phyloP scores from a whole-genome alignment of 169 alveolate genomes.

The Babesia divergens region DNA sequence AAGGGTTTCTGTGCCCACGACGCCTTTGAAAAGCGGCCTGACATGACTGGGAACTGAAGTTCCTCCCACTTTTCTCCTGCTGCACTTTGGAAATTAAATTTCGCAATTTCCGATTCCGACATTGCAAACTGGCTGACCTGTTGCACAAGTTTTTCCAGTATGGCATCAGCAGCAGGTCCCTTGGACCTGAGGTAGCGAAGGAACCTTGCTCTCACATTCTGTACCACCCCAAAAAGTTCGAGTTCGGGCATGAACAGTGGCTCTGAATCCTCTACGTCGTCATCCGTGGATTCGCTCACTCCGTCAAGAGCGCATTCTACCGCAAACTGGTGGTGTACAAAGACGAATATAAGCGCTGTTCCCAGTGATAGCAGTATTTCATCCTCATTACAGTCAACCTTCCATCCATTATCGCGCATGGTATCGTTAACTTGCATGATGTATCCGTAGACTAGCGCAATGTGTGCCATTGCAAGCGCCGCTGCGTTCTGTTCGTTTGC shows the following conservation, averaged over 20 bases:
- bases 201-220: slow-evolving; percentile 29
- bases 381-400: slow-evolving; percentile 2
- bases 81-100: background rate
- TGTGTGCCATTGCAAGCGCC: slow-evolving; percentile 59
- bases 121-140: slow-evolving; percentile 42
- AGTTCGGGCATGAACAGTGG: slow-evolving; percentile 62
- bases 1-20: slow-evolving; percentile 48
- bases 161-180: slow-evolving; percentile 18
- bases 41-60: slow-evolving; percentile 38
- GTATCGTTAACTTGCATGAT: slow-evolving; percentile 16
- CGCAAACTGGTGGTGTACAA: slow-evolving; percentile 58
- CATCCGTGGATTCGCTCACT: slow-evolving; percentile 11
- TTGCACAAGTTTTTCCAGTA: slow-evolving; percentile 51
- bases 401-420: background rate
- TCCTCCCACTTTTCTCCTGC: slow-evolving; percentile 48
- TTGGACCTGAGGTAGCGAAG: slow-evolving; percentile 36
- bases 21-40: slow-evolving; percentile 57
- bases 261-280: slow-evolving; percentile 31
- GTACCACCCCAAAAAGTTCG: slow-evolving; percentile 56
- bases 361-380: slow-evolving; percentile 31
- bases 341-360: slow-evolving; percentile 43
- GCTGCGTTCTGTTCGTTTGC: slow-evolving; percentile 61
- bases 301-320: slow-evolving; percentile 34
- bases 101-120: slow-evolving; percentile 32
- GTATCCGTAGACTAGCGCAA: slow-evolving; percentile 48